These are phyloP conservation scores for Chlamydomonas reinhardtii DNA, from an alignment of 163 green algal genomes.

Conservation along the genomic window DNA sequence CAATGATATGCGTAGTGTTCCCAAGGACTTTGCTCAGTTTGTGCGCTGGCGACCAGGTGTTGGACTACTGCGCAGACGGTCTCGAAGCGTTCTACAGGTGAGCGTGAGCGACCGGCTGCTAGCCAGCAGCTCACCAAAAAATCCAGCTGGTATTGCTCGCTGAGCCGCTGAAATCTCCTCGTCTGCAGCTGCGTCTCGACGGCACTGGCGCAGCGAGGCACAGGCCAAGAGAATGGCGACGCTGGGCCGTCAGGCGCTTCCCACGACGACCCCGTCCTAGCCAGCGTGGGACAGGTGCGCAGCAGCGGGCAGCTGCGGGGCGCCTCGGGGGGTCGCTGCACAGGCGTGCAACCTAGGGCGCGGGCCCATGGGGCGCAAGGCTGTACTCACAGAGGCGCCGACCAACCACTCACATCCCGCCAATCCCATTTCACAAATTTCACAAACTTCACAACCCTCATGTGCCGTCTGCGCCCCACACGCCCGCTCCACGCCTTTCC, in stretches of 20 bases:
- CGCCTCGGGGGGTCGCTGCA: no score
- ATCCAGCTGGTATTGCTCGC: background rate
- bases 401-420: no score
- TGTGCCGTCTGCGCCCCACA: background rate
- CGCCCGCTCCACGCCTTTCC: no score
- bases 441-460: background rate
- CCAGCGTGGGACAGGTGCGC: background rate
- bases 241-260: background rate
- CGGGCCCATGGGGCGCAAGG: no score
- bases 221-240: background rate
- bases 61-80: conserved; percentile 31
- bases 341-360: no score
- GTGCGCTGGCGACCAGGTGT: background rate
- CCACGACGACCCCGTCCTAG: background rate
- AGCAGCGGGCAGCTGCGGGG: no score
- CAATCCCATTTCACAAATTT: background rate
- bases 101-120: background rate
- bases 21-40: background rate
- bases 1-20: background rate
- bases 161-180: background rate
- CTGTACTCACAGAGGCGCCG: no score
- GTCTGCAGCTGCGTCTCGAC: background rate
- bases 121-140: background rate
- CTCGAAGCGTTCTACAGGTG: conserved; percentile 29
- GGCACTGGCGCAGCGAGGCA: background rate